Conservation (phyloP, 106 monocot species). For the Agapanthus africanus region DNA sequence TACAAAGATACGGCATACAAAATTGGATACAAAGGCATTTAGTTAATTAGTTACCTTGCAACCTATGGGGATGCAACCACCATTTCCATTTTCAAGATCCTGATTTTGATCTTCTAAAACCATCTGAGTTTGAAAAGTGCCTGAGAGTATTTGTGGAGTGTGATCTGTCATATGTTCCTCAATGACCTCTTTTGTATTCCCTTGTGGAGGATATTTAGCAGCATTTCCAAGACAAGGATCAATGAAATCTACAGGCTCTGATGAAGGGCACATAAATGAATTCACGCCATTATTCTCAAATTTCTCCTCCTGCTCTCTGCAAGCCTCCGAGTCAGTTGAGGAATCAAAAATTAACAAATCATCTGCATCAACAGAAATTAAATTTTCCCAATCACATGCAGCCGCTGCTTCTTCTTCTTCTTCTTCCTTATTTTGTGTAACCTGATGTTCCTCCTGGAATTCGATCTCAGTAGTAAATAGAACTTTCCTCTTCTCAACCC, state of each 20-base stretch:
- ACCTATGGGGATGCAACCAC: conserved; percentile 9
- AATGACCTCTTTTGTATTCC: no score
- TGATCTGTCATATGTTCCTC: conserved; percentile 26
- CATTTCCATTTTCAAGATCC: conserved; percentile 16
- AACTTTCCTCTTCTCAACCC: conserved; percentile 21
- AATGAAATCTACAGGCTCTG: conserved; percentile 10
- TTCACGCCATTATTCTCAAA: conserved; percentile 3
- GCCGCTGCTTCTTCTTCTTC: no score
- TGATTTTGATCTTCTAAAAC: conserved; percentile 10
- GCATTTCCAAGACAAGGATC: no score
- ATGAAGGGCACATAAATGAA: background rate
- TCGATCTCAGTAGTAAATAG: conserved; percentile 21
- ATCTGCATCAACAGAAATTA: conserved; percentile 38
- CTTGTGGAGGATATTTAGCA: no score
- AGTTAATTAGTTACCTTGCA: conserved; percentile 44
- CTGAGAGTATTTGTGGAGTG: conserved; percentile 23
- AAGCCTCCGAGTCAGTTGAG: conserved; percentile 14
- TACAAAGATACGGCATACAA: background rate
- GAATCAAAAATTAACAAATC: conserved; percentile 43
- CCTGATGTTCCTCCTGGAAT: conserved; percentile 3
- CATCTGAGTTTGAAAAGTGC: conserved; percentile 14
- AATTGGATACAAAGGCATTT: background rate
- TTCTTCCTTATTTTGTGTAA: conserved; percentile 26
- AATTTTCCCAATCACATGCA: conserved; percentile 44
- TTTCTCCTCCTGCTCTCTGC: conserved; percentile 9